Base-by-base conservation (phyloP, 768 basidiomycete genomes). In the Mycena latifolia region DNA sequence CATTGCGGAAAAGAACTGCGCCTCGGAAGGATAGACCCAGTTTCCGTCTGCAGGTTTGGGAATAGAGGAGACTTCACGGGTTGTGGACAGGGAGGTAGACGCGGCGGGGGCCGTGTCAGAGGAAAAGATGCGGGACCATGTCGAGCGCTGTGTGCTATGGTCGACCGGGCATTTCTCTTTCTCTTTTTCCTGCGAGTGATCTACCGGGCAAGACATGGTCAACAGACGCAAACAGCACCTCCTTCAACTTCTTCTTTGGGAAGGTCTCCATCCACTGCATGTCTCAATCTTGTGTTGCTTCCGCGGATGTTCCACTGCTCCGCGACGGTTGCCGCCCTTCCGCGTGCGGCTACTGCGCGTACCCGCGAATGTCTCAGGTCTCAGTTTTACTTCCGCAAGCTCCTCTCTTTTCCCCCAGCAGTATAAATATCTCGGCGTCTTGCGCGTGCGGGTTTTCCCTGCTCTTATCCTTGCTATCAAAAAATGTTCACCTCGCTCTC, bases 1-100 rank as follows among this genome's bases (percentile, higher is more conserved):
- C 91, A 99, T 96, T 22, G 98, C 97, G n/a, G 92, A 85, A 78
- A 93, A 99, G 85, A 99, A 99, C 79, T 98, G 97, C n/a, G 92
- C 89, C 76, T 98, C 95, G 22, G 97, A 98, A 25, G 98, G 98
- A 78, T 99, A 99, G 52, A 98, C 93, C 98, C 98, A 99, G 61
- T 95, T 91, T 46, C 84, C 85, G 53, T 88, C 88, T 45, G 83
- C 78, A 22, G 81, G 76, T 72, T 90, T 88, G 20, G 97, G 97
- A 75, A 99, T 99, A 28, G 94, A 93, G 8, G 96, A 98, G 29
- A 86, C 83, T 76, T 94, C 91, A 68, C 97, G 89, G 8, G 93
- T 86, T 17, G 79, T 83, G 3, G 94, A 92, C 54, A 96, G 83
- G 22, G 81, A 60, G 3, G 59, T 33, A 11, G 71, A 33, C 8